Base-by-base conservation (phyloP, 2,329 filamentous ascomycete species). In the Hirsutella minnesotensis region DNA sequence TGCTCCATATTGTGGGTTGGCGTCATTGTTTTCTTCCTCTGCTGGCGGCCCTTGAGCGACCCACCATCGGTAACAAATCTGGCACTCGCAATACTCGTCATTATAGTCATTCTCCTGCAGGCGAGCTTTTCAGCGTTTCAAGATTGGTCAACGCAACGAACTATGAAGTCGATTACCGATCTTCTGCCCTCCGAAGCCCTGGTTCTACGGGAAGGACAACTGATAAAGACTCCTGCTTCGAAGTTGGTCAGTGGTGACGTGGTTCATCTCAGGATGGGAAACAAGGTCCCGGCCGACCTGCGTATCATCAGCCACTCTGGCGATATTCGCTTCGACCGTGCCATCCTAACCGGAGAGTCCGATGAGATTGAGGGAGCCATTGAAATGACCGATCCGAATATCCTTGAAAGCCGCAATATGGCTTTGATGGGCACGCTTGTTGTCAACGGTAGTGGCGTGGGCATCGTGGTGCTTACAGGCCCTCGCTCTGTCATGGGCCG, bases 11-110 rank as follows among this genome's bases (percentile, higher is more conserved):
- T 70, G 12, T 70, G 66, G 66, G 50, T 69, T 30, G 67, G 65
- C 16, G 65, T 66, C 39, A 58, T 70, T 47, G 57, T 70, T 51
- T 69, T 70, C 58, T 70, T 70, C 49, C 51, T 70, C 46, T 69
- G 66, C 52, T 70, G 68, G 67, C 48, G 54, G 16, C 67, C 68
- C n/a, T 55, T 70, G 38, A 66, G 66, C 48, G 53, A 63, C 35
- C 67, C 68, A 0, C 68, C 67, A 0, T 64, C 64, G 2, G 43
- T 54, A 2, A 62, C 63, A 21, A 70, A 70, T 48, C 59, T 70
- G 2, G 65, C 65, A 13, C 59, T 70, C 8, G 66, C 67, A 4
- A 62, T 70, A 39, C 58, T 71, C 1, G 60, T 71, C 30, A 50
- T 70, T 49, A 64, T 70, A 37, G 67, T 70, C 46, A 69, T 70